These are phyloP conservation scores for Vigna angularis DNA, from an alignment of 306 rosid species.

Conservation along the genomic window DNA sequence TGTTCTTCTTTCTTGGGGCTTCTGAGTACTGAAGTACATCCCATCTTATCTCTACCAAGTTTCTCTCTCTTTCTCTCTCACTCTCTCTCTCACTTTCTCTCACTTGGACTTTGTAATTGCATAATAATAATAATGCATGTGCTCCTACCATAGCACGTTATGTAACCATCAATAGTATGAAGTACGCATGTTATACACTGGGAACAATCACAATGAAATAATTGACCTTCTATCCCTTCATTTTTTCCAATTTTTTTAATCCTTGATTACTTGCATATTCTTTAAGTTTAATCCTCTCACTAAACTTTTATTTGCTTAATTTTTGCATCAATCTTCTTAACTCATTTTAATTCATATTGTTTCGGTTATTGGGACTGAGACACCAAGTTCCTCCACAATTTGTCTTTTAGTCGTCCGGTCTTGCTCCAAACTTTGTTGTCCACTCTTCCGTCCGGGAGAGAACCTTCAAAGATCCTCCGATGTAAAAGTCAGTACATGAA, in stretches of 20 bases:
- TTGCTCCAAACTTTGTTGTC: fast-evolving
- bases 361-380: too few species aligned
- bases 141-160: background rate
- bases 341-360: too few species aligned
- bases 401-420: too few species aligned
- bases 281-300: too few species aligned
- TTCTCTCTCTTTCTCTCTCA: conserved; percentile 21
- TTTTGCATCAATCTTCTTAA: too few species aligned
- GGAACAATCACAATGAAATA: conserved; percentile 2
- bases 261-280: background rate
- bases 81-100: conserved; percentile 14
- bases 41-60: conserved; percentile 49
- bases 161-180: conserved; percentile 4
- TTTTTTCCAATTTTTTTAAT: background rate
- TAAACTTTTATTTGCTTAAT: too few species aligned
- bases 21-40: conserved; percentile 40
- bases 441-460: too few species aligned
- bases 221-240: background rate
- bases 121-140: conserved; percentile 37
- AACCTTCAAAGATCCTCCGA: too few species aligned
- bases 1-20: conserved; percentile 80
- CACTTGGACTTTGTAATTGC: conserved; percentile 26
- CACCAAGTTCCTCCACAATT: too few species aligned
- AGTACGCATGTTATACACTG: background rate
- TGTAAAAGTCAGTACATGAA: too few species aligned